These are phyloP conservation scores for Coemansia sp. DNA, from an alignment of 192 early-diverging fungal species.

Conservation along the genomic window DNA sequence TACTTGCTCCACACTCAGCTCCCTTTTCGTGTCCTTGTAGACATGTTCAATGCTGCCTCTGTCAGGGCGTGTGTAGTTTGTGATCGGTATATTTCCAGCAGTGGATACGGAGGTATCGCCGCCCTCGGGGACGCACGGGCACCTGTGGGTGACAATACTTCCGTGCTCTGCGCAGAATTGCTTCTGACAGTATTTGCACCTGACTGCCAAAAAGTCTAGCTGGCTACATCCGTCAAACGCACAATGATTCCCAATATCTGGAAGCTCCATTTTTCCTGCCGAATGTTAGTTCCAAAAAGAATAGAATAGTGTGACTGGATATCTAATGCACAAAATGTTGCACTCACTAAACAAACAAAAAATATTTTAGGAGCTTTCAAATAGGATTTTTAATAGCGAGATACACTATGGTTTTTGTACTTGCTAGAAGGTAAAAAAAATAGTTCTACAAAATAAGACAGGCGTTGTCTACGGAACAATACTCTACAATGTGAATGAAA, in stretches of 20 bases:
- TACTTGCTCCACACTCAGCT: conserved; percentile 25
- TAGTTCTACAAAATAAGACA: not conserved
- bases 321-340: too few species aligned
- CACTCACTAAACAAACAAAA: not conserved
- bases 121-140: conserved; percentile 6
- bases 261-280: conserved; percentile 33
- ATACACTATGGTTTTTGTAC: not conserved
- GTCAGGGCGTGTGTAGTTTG: conserved; percentile 26
- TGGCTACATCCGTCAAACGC: conserved; percentile 24
- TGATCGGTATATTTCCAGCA: conserved; percentile 13
- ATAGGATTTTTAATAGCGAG: not conserved
- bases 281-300: not conserved
- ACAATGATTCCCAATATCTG: conserved; percentile 34
- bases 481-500: conserved; percentile 36
- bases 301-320: too few species aligned
- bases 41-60: conserved; percentile 22
- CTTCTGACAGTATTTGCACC: conserved; percentile 23
- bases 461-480: not conserved
- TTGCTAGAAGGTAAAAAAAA: not conserved
- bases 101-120: not conserved
- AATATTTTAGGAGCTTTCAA: not conserved
- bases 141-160: conserved; percentile 16
- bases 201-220: conserved; percentile 39
- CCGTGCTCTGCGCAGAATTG: conserved; percentile 36
- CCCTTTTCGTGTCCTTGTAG: conserved; percentile 13